These are phyloP conservation scores for Articulospora tetracladia DNA, from an alignment of 495 filamentous ascomycete species.

Conservation along the genomic window DNA sequence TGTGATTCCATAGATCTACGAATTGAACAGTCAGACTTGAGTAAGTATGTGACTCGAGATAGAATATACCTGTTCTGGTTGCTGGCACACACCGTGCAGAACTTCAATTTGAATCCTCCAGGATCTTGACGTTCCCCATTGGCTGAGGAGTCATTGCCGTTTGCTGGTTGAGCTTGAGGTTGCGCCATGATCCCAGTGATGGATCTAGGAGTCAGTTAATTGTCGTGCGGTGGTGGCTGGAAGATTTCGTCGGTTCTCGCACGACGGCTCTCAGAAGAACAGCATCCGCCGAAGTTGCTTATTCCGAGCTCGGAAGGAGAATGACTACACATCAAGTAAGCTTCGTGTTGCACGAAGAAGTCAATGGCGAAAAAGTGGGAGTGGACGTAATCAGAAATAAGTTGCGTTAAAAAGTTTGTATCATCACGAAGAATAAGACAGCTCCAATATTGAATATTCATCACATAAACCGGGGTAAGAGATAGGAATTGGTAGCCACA, in stretches of 20 bases:
- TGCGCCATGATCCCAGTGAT: slow-evolving; percentile 18
- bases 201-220: neutral
- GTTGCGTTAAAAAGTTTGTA: slow-evolving; percentile 45
- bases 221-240: neutral
- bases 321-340: neutral
- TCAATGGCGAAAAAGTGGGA: neutral
- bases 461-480: slow-evolving; percentile 29
- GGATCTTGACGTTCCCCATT: slow-evolving; percentile 37
- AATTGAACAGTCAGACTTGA: neutral
- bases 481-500: neutral
- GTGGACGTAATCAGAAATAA: slow-evolving; percentile 40
- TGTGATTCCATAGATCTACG: slow-evolving; percentile 96
- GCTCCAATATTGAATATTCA: slow-evolving; percentile 83
- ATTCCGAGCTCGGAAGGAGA: neutral
- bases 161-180: slow-evolving; percentile 13
- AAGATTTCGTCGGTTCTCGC: neutral
- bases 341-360: neutral
- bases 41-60: neutral
- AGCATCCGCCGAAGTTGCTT: neutral
- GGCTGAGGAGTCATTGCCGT: slow-evolving; percentile 26
- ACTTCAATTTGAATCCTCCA: slow-evolving; percentile 74
- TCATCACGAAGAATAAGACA: slow-evolving; percentile 77
- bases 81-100: slow-evolving; percentile 98
- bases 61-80: slow-evolving; percentile 83
- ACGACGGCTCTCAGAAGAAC: neutral